A percentile compares a stretch with the other conserved stretches of the same genome.
These are phyloP conservation scores for Jatropha podagrica DNA, from an alignment of 441 rosid species.

Conservation along the genomic window DNA sequence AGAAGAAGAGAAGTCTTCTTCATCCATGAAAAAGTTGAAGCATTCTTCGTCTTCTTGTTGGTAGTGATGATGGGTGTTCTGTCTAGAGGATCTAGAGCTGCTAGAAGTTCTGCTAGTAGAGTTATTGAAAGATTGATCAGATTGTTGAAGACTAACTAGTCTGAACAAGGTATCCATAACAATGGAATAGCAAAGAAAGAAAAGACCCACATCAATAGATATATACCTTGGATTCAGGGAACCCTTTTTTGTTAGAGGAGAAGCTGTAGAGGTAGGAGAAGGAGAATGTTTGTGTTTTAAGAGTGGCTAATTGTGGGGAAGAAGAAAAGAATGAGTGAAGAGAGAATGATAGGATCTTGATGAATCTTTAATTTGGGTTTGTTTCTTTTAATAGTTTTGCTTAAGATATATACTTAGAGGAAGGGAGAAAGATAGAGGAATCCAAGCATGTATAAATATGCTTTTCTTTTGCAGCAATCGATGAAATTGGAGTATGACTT, in stretches of 20 bases:
- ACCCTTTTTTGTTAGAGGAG: neutral
- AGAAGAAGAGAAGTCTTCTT: conserved; percentile 94
- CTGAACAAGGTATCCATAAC: conserved; percentile 95
- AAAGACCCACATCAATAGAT: conserved; percentile 49
- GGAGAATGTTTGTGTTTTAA: conserved; percentile 31
- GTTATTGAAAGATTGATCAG: conserved; percentile 59
- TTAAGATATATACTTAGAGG: conserved; percentile 18
- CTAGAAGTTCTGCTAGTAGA: conserved; percentile 71
- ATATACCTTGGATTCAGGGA: conserved; percentile 12
- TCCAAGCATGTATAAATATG: conserved; percentile 19
- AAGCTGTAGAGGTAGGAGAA: neutral
- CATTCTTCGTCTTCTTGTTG: conserved; percentile 70
- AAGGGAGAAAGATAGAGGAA: conserved; percentile 13
- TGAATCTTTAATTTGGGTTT: conserved; percentile 24
- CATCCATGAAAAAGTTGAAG: conserved; percentile 98
- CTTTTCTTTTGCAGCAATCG: conserved; percentile 44
- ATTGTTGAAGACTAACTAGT: conserved; percentile 69
- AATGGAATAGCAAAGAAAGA: conserved; percentile 1
- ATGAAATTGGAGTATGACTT: conserved; percentile 44
- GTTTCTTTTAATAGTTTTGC: neutral
- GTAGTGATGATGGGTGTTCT: conserved; percentile 38
- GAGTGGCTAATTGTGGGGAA: conserved; percentile 19
- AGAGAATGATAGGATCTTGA: conserved; percentile 29
- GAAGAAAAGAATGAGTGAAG: conserved; percentile 25
- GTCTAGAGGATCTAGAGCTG: conserved; percentile 75